Base-by-base conservation (phyloP, 2,329 filamentous ascomycete species). In the Ampelomyces quisqualis region DNA sequence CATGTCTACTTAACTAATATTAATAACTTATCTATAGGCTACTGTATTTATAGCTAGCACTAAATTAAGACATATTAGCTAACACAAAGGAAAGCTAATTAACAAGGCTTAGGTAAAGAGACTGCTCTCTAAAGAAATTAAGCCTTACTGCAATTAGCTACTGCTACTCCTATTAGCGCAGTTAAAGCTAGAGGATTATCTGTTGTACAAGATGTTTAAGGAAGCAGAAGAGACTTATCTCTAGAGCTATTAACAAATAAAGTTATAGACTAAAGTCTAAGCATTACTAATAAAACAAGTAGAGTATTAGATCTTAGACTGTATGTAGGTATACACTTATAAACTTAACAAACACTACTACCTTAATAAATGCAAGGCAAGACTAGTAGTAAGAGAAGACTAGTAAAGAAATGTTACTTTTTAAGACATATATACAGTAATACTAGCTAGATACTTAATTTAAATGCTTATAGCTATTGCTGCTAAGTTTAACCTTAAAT, bases 31-130 rank as follows among this genome's bases (percentile, higher is more conserved):
- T 7, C 40, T 14, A 13, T 43, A 11, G 34, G 14, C 14, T 22
- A 34, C 40, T 3, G 40, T 34, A 20, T 43, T 43, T 10, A 38
- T 38, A n/a, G 40, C 21, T 20, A 22, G 28, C 3, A 33, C 34
- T 15, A 4, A 43, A 22, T 20, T 20, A 11, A 17, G 33, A 20
- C 7, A 26, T 21, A 22, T 38, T 33, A 20, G 33, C 14, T 17
- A 23, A 32, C 11, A 31, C 29, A 19, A 33, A 22, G 30, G 30
- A 23, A 31, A 39, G 24, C 11, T 27, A 7, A 24, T 35, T 4
- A 15, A 38, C 24, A 44, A 39, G 19, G 41, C 30, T 22, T 11
- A 35, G 13, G n/a, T 39, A 15, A 32, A 29, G n/a, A 8, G 35
- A 31, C 13, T 39, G 30, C n/a, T 39, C 7, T 11, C 23, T 11